Evolutionary conservation across 441 rosid species (phyloP), one percentile per base, ranked within the genome.

Genomic region (Populus hybrid): DNA sequence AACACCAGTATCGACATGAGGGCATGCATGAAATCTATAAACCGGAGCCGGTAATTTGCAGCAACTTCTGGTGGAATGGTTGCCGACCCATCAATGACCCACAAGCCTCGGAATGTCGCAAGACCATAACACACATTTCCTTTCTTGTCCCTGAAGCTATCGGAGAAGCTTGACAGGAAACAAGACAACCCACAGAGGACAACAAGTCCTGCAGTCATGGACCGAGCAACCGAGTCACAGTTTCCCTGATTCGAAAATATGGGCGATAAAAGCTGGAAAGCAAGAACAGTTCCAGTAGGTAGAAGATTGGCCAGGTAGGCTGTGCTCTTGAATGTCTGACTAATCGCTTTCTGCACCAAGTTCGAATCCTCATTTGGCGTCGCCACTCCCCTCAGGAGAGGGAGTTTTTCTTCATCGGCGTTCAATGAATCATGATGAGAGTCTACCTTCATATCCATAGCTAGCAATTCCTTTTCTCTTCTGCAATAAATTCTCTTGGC

Each of bases 221-320:
- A 74, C 81, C 82, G 83, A 81, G 91, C 80, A n/a, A 85, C 91
- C 5, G 79, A 36, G 76, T 88, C 91, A 57, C 97, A 93, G 32
- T 66, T 66, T 70, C 99, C 99, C 69, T 77, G 86, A 78, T 91
- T 91, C 6, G 98, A 83, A 86, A 87, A 83, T 20, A 93, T 81
- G 9, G 99, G 99, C 1, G 94, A 82, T 16, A 93, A 84, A 78
- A 93, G 82, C 36, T 94, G 97, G 89, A 88, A 94, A 1, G 93
- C 90, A n/a, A 94, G 94, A 74, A 92, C 91, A 0, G 99, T 86
- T 67, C 98, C 97, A 2, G 99, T 93, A 0, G 97, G 98, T 75
- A 94, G 79, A 3, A 90, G 91, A 66, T 91, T 93, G 66, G 98
- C 97, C 75, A 94, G 79, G 78, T 94, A 88, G 16, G 95, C 94